Evolutionary conservation across 1,139 yeast genomes (phyloP).

Genomic region (Scheffersomyces stambukii): DNA sequence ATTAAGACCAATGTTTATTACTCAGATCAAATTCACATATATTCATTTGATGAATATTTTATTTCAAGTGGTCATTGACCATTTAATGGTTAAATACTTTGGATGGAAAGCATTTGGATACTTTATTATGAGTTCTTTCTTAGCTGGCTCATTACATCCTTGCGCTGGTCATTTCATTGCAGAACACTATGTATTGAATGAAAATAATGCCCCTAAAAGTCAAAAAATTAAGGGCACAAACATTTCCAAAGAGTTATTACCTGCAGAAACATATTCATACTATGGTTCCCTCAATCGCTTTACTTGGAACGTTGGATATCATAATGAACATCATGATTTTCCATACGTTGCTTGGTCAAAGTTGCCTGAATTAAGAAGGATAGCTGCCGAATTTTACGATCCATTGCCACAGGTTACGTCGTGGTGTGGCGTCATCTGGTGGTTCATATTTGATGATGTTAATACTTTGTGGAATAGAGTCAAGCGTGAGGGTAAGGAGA

Average conservation of each 20-base stretch:
- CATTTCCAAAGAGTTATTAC: conserved; percentile 35
- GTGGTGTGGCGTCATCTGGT: conserved; percentile 75
- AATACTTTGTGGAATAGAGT: conserved; percentile 80
- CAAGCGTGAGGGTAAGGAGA: conserved; percentile 51
- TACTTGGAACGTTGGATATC: conserved; percentile 93
- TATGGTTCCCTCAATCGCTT: conserved; percentile 73
- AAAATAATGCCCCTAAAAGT: conserved; percentile 45
- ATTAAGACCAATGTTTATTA: conserved; percentile 81
- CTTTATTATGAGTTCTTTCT: conserved; percentile 70
- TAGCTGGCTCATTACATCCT: conserved; percentile 92
- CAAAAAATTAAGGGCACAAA: conserved; percentile 15
- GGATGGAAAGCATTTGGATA: conserved; percentile 65
- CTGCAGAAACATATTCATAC: conserved; percentile 82
- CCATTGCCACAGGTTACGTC: conserved; percentile 74
- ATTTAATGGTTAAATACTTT: conserved; percentile 50
- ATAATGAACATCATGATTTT: conserved; percentile 93
- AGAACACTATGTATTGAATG: conserved; percentile 76
- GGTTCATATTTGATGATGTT: conserved; percentile 64
- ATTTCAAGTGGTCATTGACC: conserved; percentile 58
- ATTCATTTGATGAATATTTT: conserved; percentile 68
- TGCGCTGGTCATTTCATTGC: conserved; percentile 95
- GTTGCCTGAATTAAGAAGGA: conserved; percentile 56
- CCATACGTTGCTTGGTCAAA: conserved; percentile 91
- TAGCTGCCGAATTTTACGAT: conserved; percentile 79
- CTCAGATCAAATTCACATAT: conserved; percentile 68